Evolutionary conservation across 2,329 filamentous ascomycete species (phyloP).

Genomic region (Septoria linicola): DNA sequence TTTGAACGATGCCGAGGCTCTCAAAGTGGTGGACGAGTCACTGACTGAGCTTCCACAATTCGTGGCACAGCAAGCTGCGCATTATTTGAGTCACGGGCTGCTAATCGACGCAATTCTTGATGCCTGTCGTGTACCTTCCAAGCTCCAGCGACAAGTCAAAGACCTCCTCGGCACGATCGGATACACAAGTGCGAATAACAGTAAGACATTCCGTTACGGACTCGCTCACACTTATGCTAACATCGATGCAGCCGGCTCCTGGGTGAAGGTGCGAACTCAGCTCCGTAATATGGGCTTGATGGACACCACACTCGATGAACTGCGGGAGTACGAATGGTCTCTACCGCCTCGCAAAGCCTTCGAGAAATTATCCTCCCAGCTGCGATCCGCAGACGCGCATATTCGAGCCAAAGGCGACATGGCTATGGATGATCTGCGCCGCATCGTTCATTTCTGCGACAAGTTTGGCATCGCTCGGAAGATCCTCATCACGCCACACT

Average conservation of each 20-base stretch:
- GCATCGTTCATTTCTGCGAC: slow-evolving; percentile 73
- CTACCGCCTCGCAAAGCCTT: slow-evolving; percentile 73
- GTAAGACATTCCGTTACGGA: slow-evolving; percentile 30
- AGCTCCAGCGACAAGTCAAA: slow-evolving; percentile 69
- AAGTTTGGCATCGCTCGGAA: slow-evolving; percentile 73
- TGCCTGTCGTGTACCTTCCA: slow-evolving; percentile 73
- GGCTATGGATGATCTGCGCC: slow-evolving; percentile 67
- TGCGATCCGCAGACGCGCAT: slow-evolving; percentile 49
- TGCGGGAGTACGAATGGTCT: slow-evolving; percentile 87
- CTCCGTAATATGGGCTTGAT: slow-evolving; percentile 81
- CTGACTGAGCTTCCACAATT: slow-evolving; percentile 71
- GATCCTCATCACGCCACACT: slow-evolving; percentile 79
- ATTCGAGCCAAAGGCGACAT: slow-evolving; percentile 34
- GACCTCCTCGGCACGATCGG: slow-evolving; percentile 86
- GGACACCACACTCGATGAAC: slow-evolving; percentile 84
- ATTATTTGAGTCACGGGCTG: slow-evolving; percentile 85
- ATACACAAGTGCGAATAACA: slow-evolving; percentile 63
- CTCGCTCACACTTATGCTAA: not conserved
- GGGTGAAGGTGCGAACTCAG: slow-evolving; percentile 79
- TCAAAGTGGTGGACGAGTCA: slow-evolving; percentile 93
- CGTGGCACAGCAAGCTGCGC: slow-evolving; percentile 38
- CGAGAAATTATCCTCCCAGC: slow-evolving; percentile 57
- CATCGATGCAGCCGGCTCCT: slow-evolving; percentile 40
- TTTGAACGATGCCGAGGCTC: slow-evolving; percentile 85
- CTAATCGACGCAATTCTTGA: slow-evolving; percentile 87